Evolutionary conservation across 257 asterid species (phyloP).

Genomic region (Osmanthus fragrans): DNA sequence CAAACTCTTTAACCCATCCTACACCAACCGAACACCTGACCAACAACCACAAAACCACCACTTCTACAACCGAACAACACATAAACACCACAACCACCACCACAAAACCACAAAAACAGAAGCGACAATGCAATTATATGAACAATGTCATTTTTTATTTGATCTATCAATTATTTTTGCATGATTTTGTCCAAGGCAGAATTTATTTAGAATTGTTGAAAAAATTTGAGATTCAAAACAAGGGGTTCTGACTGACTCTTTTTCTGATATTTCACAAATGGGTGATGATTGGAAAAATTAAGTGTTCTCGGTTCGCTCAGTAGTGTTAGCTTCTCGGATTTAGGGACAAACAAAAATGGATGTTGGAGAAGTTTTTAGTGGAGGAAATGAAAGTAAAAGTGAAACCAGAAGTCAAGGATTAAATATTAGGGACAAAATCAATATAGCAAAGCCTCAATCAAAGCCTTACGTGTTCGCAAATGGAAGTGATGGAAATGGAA

Average conservation of each 20-base stretch:
- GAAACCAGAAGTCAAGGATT: slow-evolving; percentile 18
- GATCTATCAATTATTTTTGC: neutral
- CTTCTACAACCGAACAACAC: too few species aligned
- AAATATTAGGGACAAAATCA: slow-evolving; percentile 18
- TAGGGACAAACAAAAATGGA: slow-evolving; percentile 27
- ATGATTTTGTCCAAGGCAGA: neutral
- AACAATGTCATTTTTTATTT: neutral
- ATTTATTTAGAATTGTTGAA: neutral
- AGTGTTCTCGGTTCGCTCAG: neutral
- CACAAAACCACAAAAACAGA: too few species aligned
- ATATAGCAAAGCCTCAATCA: slow-evolving; percentile 26
- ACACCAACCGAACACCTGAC: too few species aligned
- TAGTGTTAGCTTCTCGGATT: slow-evolving; percentile 15
- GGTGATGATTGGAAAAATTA: neutral
- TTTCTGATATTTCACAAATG: neutral
- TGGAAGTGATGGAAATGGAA: slow-evolving; percentile 73
- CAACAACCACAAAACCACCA: too few species aligned
- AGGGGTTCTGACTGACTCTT: neutral
- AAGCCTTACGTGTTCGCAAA: slow-evolving; percentile 46
- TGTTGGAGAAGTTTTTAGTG: slow-evolving; percentile 20
- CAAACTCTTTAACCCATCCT: too few species aligned
- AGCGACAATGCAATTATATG: neutral
- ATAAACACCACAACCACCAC: too few species aligned
- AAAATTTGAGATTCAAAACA: neutral
- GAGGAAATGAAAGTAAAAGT: slow-evolving; percentile 9